A percentile compares a stretch with the other conserved stretches of the same genome.
phyloP scores from a whole-genome alignment of 2,329 filamentous ascomycete species.

The Phialophora tarda region DNA sequence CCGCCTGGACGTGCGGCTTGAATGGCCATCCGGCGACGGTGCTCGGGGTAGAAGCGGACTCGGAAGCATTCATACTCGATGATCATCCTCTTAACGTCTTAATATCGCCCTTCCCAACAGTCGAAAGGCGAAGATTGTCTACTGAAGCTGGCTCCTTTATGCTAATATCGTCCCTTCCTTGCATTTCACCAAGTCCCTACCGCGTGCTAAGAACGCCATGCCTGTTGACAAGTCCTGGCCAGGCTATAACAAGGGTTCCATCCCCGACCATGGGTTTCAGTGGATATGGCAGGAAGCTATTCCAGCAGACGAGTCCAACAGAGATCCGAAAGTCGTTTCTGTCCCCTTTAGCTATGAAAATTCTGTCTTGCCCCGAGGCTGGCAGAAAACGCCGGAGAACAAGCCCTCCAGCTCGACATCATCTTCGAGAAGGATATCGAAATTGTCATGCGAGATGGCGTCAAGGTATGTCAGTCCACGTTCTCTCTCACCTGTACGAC shows the following conservation, averaged over 20 bases:
- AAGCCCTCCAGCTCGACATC: conserved; percentile 29
- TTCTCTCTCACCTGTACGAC: neutral
- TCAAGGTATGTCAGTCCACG: conserved; percentile 36
- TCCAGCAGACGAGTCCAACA: conserved; percentile 20
- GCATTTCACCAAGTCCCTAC: too few relatives aligned
- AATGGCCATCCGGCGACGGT: neutral
- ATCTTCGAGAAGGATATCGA: conserved; percentile 40
- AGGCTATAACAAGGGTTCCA: conserved; percentile 25
- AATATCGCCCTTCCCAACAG: neutral
- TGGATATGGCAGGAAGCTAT: conserved; percentile 29
- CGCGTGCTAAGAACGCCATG: conserved; percentile 6
- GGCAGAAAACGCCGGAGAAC: conserved; percentile 28
- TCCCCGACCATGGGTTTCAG: conserved; percentile 22
- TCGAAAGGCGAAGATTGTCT: neutral
- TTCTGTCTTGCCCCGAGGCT: conserved; percentile 20
- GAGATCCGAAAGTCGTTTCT: conserved; percentile 14
- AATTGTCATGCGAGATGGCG: conserved; percentile 41
- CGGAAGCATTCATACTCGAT: neutral
- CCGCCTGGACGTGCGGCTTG: neutral
- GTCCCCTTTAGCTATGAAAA: conserved; percentile 31
- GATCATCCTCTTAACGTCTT: neutral
- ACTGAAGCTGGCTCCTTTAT: neutral
- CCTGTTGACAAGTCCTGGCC: conserved; percentile 29
- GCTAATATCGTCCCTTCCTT: too few relatives aligned
- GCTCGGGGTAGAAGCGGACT: neutral